These are phyloP conservation scores for Aciculoconidium aculeatum DNA, from an alignment of 805 yeast species.

Conservation along the genomic window DNA sequence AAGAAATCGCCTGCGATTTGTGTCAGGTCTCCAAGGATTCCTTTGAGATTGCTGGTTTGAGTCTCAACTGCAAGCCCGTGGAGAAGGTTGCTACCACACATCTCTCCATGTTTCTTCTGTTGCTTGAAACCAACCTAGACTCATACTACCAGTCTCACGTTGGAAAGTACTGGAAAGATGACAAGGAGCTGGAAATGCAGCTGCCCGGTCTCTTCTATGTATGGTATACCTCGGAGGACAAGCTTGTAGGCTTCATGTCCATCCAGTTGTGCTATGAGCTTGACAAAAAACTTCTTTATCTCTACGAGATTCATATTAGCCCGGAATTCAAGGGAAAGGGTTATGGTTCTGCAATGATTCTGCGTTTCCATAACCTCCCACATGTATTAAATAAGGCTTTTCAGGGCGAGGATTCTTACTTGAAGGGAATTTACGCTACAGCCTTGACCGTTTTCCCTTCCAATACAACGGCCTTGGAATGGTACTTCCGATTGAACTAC, in stretches of 20 bases:
- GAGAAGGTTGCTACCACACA: background rate
- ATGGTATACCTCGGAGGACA: constrained; percentile 16
- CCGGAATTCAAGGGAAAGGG: constrained; percentile 26
- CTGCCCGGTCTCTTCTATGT: constrained; percentile 44
- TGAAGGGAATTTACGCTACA: constrained; percentile 27
- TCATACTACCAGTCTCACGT: constrained; percentile 18
- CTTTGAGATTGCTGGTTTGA: constrained; percentile 1
- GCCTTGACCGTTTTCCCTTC: constrained; percentile 47
- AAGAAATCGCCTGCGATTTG: constrained; percentile 1
- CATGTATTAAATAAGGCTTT: background rate
- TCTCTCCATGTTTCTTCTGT: constrained; percentile 12
- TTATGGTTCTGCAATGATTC: constrained; percentile 38
- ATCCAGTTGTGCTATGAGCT: constrained; percentile 39
- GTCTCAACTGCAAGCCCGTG: constrained; percentile 1
- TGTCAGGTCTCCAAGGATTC: background rate
- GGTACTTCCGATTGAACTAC: constrained; percentile 42
- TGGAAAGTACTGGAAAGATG: constrained; percentile 36
- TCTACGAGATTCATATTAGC: constrained; percentile 52
- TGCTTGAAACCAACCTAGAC: constrained; percentile 26
- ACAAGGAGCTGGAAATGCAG: constrained; percentile 40
- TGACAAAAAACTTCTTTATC: constrained; percentile 35
- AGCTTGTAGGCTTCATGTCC: constrained; percentile 41
- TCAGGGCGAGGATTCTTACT: too few species aligned
- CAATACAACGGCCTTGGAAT: constrained; percentile 35
- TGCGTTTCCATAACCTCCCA: constrained; percentile 28